Evolutionary conservation across 1,284 basidiomycete genomes (phyloP), one percentile per base, ranked within the genome.

Genomic region (Moniliophthora roreri): DNA sequence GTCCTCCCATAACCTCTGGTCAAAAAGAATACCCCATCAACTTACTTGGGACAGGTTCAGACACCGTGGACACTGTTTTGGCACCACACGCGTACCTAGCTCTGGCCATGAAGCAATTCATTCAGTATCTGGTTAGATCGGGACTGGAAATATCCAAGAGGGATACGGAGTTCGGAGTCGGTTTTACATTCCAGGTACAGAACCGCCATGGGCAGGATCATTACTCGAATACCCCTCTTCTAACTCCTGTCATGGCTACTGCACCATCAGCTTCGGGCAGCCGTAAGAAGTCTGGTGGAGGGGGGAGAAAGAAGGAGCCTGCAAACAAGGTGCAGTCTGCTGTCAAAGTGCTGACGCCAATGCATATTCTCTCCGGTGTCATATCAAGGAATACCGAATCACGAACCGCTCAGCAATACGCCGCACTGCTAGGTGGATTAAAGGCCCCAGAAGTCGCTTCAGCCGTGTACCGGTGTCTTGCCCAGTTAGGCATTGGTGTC

Each of bases 1-100:
- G 38, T 51, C 24, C 39, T 38, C 57, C 53, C 36, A 48, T 16
- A 9, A 24, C 38, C 47, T 18, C 18, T 36, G 26, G 28, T 46
- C 23, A n/a, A 35, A 50, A 50, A 20, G 42, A 48, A 39, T 69
- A 61, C 55, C 69, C 70, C 32, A 49, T 70, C 18, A 60, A 65
- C 48, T 45, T 55, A 23, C 38, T 68, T 42, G 68, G 67, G 16
- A 32, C 55, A 32, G 51, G 57, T 35, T 62, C 62, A 39, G 52
- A 51, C 5, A 62, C 66, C 20, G 61, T 77, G 9, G 70, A 76
- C 16, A 60, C 60, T 5, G 59, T 60, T n/a, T 66, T 83, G 6
- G 74, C 74, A 20, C 74, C 80, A 9, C 66, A 69, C 53, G 79
- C 78, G 4, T 55, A 77, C 32, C 65, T 85, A 23, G 68, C 77